Evolutionary conservation across 129 eudicot genomes (phyloP).

Genomic region (Flaveria robusta): DNA sequence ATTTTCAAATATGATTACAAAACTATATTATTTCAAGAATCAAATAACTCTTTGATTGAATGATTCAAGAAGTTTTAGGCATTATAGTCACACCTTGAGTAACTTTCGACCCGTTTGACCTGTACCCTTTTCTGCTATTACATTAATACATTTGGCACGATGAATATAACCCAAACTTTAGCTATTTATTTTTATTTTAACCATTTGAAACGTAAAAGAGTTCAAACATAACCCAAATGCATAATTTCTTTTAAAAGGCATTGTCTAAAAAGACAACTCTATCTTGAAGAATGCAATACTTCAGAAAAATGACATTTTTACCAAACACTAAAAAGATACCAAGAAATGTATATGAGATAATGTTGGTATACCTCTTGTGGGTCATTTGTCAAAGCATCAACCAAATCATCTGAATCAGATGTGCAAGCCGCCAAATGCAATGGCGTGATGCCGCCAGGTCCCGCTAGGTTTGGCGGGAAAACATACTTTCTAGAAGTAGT

Average conservation of each 20-base stretch:
- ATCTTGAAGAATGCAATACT: not conserved
- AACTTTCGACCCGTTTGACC: not conserved
- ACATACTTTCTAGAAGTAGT: slow-evolving; percentile 45
- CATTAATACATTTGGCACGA: not conserved
- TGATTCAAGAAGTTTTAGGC: not conserved
- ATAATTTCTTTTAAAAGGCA: too few relatives aligned
- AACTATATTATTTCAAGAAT: not conserved
- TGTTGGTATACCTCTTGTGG: slow-evolving; percentile 62
- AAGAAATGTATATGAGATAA: not conserved
- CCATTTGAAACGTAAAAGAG: not conserved
- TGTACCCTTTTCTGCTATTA: not conserved
- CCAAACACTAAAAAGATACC: not conserved
- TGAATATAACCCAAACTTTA: not conserved
- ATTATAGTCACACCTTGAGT: not conserved
- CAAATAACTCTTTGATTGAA: not conserved
- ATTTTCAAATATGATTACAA: not conserved
- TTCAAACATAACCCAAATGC: not conserved
- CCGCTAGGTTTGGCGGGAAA: slow-evolving; percentile 67
- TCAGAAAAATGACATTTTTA: not conserved
- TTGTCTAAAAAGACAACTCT: not conserved
- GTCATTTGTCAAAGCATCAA: slow-evolving; percentile 79
- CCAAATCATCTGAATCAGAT: slow-evolving; percentile 54
- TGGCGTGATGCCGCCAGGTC: slow-evolving; percentile 97
- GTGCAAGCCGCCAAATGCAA: slow-evolving; percentile 86
- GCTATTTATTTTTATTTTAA: not conserved